Conservation (phyloP, 1,284 basidiomycete species). For the Irpex sp. region DNA sequence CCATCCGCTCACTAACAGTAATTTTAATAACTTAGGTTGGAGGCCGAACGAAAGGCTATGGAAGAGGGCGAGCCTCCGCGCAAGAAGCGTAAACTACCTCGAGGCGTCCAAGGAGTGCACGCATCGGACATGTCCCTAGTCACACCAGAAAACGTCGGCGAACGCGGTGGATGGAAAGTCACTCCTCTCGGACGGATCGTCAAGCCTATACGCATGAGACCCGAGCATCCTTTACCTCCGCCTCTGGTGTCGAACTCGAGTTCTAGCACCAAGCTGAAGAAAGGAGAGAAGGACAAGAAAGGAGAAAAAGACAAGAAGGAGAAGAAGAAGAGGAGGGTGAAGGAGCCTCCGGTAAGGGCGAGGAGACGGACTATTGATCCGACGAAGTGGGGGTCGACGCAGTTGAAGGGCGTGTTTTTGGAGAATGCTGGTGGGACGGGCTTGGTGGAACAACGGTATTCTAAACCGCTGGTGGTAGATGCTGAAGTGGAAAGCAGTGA, state of each 20-base stretch:
- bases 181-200: slow-evolving; percentile 66
- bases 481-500: slow-evolving; percentile 9
- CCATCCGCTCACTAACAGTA: neutral
- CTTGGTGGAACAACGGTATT: neutral
- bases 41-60: slow-evolving; percentile 27
- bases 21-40: slow-evolving; percentile 28
- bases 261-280: slow-evolving; percentile 10
- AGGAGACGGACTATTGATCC: slow-evolving; percentile 61
- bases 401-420: slow-evolving; percentile 63
- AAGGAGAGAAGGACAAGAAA: slow-evolving; percentile 8
- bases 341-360: slow-evolving; percentile 40
- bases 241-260: slow-evolving; percentile 20
- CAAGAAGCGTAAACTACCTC: slow-evolving; percentile 33
- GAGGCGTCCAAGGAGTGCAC: slow-evolving; percentile 36
- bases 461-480: slow-evolving; percentile 2
- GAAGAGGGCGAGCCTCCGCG: slow-evolving; percentile 22
- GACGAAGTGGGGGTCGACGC: slow-evolving; percentile 59
- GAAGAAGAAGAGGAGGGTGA: slow-evolving; percentile 21
- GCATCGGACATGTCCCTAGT: slow-evolving; percentile 60
- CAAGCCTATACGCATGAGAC: slow-evolving; percentile 63
- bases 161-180: slow-evolving; percentile 59
- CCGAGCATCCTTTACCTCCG: slow-evolving; percentile 52
- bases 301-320: slow-evolving; percentile 16
- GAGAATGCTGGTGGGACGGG: slow-evolving; percentile 29
- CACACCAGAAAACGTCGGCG: slow-evolving; percentile 48